Base-by-base conservation (phyloP, 2,329 filamentous ascomycete genomes). In the Aspergillus sp. region DNA sequence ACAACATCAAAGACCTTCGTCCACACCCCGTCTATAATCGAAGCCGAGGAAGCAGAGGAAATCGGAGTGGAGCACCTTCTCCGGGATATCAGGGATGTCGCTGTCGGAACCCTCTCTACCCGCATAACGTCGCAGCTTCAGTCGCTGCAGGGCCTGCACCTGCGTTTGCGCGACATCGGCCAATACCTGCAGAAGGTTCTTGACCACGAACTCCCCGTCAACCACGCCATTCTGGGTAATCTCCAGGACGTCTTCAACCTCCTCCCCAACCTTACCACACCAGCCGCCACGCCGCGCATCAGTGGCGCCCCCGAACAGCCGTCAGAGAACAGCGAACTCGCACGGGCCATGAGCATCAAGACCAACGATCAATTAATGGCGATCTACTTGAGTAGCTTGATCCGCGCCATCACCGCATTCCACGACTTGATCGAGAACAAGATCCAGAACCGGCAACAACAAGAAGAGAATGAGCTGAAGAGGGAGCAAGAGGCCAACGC, bases 171-270 rank as follows among this genome's bases (percentile, higher is more conserved):
- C 74, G 95, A 99, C 75, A 99, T 99, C 71, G 92, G 93, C 61
- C 86, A 90, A 69, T 99, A 99, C 77, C 87, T 99, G 27, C 91
- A 96, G 76, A 98, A 97, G 78, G 95, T 99, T 8, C 87, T 97
- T 60, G 91, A 96, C 74, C 90, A 90, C 68, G 89, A 96, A 70
- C 85, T 99, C 38, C 95, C 95, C 4, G 90, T 98, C 73, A 99
- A 99, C 81, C 95, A 99, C 75, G 92, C 92, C 59, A 98, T 99
- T 64, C 86, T 99, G 27, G 95, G 94, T 67, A 96, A 97, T 74
- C 88, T 99, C n/a, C 95, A 99, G 81, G 95, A 99, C 73, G 92
- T 98, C 63, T 99, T 99, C 85, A 99, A 99, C 80, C 88, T 99
- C 47, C 87, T 99, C 23, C 95, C 95, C 51, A 99, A 99, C 79